Base-by-base conservation (phyloP, 192 early-diverging fungal species). In the Kickxella alabastrina region DNA sequence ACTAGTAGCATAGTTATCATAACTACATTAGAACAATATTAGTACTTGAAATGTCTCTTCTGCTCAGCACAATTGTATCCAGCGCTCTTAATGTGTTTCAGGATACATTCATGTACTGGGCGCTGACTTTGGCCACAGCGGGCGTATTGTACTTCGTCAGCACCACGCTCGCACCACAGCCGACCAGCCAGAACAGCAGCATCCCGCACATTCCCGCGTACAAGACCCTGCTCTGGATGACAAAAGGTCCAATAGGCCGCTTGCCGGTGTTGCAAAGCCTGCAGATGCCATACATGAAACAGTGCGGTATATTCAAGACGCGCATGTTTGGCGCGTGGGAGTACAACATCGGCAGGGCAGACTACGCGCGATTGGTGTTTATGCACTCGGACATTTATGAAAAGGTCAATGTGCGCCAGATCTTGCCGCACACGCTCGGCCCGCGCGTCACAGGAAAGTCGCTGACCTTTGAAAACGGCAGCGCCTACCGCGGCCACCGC, bases 281-380 rank as follows among this genome's bases (percentile, higher is more conserved):
- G 9, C 63, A 74, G 31, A 29, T 65, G 13, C 70, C 70, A 1
- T 62, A 62, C 5, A 50, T 74, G 14, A 18, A 42, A 27, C 21
- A 51, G 14, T 62, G 58, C 0, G 70, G 70, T 13, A 29, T 74
- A 0, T 62, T 66, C 7, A 62, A 63, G 23, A 62, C 70, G 0
- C 66, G 62, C 58, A 62, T 74, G 4, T 74, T 62, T 62, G 70
- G 70, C 31, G 58, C 63, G 37, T 74, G 70, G 70, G 66, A 66
- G 70, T 74, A 74, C 52, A 74, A 74, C 50, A 74, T 55, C 40
- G 66, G 66, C 54, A 62, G 62, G 27, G 63, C 70, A 35, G 70
- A 74, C 21, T 74, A 66, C n/a, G 70, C 70, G 3, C 62, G 70
- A 22, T 63, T 66, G 55, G 63, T 74, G 25, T 74, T 66, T 27